Base-by-base conservation (phyloP, 768 basidiomycete genomes). In the Pleurotus tuoliensis region DNA sequence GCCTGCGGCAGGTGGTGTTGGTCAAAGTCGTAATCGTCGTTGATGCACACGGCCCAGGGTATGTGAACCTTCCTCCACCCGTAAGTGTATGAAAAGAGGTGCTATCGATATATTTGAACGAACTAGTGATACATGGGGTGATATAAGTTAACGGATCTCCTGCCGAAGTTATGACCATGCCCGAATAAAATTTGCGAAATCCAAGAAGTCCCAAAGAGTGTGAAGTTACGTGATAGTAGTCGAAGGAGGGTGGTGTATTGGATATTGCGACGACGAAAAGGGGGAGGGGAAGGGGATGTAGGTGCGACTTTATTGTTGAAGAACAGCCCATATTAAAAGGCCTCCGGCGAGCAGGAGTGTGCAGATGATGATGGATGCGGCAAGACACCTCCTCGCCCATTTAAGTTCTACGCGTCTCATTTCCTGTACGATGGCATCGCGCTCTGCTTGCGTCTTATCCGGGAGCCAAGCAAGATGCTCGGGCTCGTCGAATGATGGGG, bases 351-450 rank as follows among this genome's bases (percentile, higher is more conserved):
- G 63, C 3, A 63, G 67, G 41, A 80, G 63, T 55, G 80, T 62
- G 22, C 73, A 51, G 53, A 88, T 68, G 22, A 75, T 69, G 16
- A 80, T 37, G 30, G 85, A 71, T 1, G 87, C 86, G 60, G 65
- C 76, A 39, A 84, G 69, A 66, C 82, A 85, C 6, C 82, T 72
- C 57, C 69, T 71, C 4, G 82, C 83, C 83, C 82, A 85, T 59
- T 83, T 82, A 38, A 76, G 56, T 58, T 85, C 84, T 3, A 71
- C 68, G 40, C 60, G 65, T 60, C 82, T 76, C 69, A 84, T 75
- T 50, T 75, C 68, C 4, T 68, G 67, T 48, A 84, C 71, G 30
- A 84, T 71, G 49, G 70, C 67, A 47, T 73, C 69, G 27, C 71
- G 76, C 60, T 84, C 83, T 6, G 73, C 77, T 52, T 73, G 74